Evolutionary conservation across 2,329 filamentous ascomycete genomes (phyloP).

Genomic region (Pseudogymnoascus sp.): DNA sequence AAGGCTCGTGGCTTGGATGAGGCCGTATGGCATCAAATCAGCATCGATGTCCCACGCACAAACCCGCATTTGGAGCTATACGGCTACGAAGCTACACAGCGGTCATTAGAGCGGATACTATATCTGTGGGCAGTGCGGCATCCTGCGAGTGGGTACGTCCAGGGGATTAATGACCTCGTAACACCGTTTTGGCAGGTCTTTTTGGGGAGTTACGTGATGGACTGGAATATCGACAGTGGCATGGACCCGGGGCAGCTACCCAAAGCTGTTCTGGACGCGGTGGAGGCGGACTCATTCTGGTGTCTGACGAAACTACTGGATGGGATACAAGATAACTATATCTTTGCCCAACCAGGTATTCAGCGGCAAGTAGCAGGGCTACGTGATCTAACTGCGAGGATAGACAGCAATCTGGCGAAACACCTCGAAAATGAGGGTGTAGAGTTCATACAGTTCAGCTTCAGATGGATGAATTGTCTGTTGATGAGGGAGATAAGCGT

Average conservation of each 20-base stretch:
- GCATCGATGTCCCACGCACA: slow-evolving; percentile 92
- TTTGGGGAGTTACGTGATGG: slow-evolving; percentile 88
- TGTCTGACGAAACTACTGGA: slow-evolving; percentile 96
- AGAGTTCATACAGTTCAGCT: slow-evolving; percentile 99
- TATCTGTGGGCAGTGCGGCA: slow-evolving; percentile 98
- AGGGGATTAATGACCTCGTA: slow-evolving; percentile 96
- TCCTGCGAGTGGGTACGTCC: slow-evolving; percentile 94
- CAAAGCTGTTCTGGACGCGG: slow-evolving; percentile 83
- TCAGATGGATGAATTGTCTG: slow-evolving; percentile 99
- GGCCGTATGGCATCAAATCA: slow-evolving; percentile 99
- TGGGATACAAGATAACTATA: slow-evolving; percentile 98
- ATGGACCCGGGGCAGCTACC: slow-evolving; percentile 97
- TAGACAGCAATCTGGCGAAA: slow-evolving; percentile 75
- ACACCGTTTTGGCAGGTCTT: slow-evolving; percentile 99
- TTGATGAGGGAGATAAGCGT: slow-evolving; percentile 97
- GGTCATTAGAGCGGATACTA: slow-evolving; percentile 86
- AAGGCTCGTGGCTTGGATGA: slow-evolving; percentile 72
- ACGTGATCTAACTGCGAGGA: slow-evolving; percentile 82
- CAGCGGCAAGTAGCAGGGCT: slow-evolving; percentile 86
- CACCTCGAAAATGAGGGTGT: slow-evolving; percentile 87
- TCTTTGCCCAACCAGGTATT: slow-evolving; percentile 94
- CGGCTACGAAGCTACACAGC: slow-evolving; percentile 89
- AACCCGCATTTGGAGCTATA: slow-evolving; percentile 95
- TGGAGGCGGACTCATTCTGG: slow-evolving; percentile 98
- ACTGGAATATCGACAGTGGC: slow-evolving; percentile 81